Conservation (phyloP, 2,329 filamentous ascomycete genomes). For the Alternaria solani region DNA sequence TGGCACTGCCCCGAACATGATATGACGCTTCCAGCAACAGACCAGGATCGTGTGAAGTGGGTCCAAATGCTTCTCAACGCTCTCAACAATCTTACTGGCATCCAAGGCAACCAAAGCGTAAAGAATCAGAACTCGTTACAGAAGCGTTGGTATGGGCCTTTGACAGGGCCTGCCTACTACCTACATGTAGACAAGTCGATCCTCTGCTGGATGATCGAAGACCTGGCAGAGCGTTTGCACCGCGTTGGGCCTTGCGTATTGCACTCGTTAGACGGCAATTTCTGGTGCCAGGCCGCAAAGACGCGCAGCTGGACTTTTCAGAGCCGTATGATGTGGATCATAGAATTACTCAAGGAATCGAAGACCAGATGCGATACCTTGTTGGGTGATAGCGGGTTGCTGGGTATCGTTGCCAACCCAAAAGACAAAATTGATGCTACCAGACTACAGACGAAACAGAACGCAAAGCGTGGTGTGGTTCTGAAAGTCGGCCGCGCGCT, state of each 20-base stretch:
- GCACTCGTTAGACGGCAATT: neutral
- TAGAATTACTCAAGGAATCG: slow-evolving; percentile 1
- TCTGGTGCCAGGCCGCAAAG: neutral
- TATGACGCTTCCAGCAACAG: slow-evolving; percentile 5
- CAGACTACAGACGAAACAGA: neutral
- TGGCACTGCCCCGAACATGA: slow-evolving; percentile 11
- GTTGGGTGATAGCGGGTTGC: slow-evolving; percentile 3
- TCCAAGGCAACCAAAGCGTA: neutral
- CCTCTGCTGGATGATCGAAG: slow-evolving; percentile 10
- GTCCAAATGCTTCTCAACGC: slow-evolving; percentile 7
- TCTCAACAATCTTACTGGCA: slow-evolving; percentile 7
- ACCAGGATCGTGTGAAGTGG: slow-evolving; percentile 1
- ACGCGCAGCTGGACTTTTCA: slow-evolving; percentile 4
- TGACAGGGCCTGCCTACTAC: slow-evolving; percentile 2
- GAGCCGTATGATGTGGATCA: neutral
- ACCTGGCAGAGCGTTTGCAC: slow-evolving; percentile 4
- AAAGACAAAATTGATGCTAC: neutral
- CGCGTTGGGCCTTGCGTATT: neutral
- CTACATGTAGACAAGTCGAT: neutral
- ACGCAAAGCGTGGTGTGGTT: slow-evolving; percentile 1
- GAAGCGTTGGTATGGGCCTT: slow-evolving; percentile 1
- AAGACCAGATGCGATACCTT: slow-evolving; percentile 12
- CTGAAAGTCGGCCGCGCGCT: neutral
- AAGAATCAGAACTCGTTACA: neutral
- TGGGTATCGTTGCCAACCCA: slow-evolving; percentile 5